Percentiles rank a stretch among this genome's conserved stretches.
Evolutionary conservation across 1,284 basidiomycete genomes (phyloP).

Genomic region (Meira miltonrushii): DNA sequence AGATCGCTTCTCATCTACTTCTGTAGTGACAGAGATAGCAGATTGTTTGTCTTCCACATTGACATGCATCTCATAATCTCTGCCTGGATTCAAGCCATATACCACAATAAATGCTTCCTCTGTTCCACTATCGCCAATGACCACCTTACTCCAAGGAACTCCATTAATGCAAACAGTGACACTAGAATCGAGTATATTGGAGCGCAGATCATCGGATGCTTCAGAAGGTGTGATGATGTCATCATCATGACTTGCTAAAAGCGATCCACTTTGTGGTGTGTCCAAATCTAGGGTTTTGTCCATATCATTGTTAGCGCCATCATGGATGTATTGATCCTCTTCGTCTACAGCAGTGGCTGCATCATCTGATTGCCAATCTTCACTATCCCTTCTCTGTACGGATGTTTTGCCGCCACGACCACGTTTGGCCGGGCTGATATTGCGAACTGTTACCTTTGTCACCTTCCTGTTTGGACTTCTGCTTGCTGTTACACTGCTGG

Average conservation of each 20-base stretch:
- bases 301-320: background rate
- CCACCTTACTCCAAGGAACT: slow-evolving; percentile 35
- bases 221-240: slow-evolving; percentile 16
- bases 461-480: slow-evolving; percentile 34
- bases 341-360: slow-evolving; percentile 31
- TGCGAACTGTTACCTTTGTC: slow-evolving; percentile 26
- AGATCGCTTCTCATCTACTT: background rate
- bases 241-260: slow-evolving; percentile 1
- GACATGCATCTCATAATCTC: slow-evolving; percentile 35
- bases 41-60: slow-evolving; percentile 15
- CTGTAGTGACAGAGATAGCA: background rate
- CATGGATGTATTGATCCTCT: slow-evolving; percentile 21
- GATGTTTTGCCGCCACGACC: background rate
- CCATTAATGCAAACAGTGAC: slow-evolving; percentile 39
- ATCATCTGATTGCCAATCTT: slow-evolving; percentile 32
- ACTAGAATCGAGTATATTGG: slow-evolving; percentile 29
- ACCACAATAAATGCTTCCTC: slow-evolving; percentile 46
- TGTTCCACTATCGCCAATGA: slow-evolving; percentile 32
- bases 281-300: slow-evolving; percentile 33
- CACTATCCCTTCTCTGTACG: slow-evolving; percentile 20
- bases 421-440: slow-evolving; percentile 24
- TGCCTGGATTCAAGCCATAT: slow-evolving; percentile 36
- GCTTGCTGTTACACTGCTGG: slow-evolving; percentile 26
- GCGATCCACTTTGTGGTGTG: slow-evolving; percentile 11
- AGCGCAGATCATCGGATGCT: slow-evolving; percentile 8